Conservation (phyloP, 1,284 basidiomycete genomes). For the Cutaneotrichosporon daszewskae region DNA sequence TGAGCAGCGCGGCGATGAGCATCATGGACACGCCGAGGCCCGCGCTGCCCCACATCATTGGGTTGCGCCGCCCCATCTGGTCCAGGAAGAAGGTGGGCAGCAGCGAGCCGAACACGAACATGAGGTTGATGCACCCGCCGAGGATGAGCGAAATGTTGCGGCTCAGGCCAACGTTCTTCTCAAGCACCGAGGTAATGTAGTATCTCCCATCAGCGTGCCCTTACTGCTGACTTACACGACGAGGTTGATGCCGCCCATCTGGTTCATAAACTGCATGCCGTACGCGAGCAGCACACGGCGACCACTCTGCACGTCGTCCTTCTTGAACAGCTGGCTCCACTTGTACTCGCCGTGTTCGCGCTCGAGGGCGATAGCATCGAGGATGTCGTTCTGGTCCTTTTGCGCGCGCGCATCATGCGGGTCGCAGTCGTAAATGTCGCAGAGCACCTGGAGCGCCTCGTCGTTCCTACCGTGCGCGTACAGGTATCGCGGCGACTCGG, state of each 20-base stretch:
- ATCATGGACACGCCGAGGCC: conserved; percentile 10
- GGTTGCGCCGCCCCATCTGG: conserved; percentile 10
- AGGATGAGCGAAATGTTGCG: conserved; percentile 12
- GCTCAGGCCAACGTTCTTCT: conserved; percentile 10
- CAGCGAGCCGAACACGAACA: conserved; percentile 10
- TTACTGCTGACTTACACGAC: conserved; percentile 3
- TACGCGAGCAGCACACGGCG: conserved; percentile 11
- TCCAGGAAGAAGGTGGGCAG: conserved; percentile 11
- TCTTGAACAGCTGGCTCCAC: conserved; percentile 13
- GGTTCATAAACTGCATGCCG: conserved; percentile 13
- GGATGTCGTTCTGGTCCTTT: conserved; percentile 12
- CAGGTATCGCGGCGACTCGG: conserved; percentile 18
- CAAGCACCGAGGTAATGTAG: conserved; percentile 11
- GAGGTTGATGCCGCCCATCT: conserved; percentile 14
- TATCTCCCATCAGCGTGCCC: not conserved
- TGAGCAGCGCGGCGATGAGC: conserved; percentile 12
- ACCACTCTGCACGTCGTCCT: conserved; percentile 12
- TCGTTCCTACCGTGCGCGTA: conserved; percentile 11
- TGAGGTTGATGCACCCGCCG: conserved; percentile 11
- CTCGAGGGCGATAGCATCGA: conserved; percentile 31
- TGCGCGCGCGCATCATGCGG: conserved; percentile 3
- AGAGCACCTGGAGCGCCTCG: conserved; percentile 12
- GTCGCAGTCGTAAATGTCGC: conserved; percentile 11
- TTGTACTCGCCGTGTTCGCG: conserved; percentile 12
- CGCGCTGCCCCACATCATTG: conserved; percentile 9